Conservation (phyloP, 306 rosid genomes). For the Glycine tomentella region DNA sequence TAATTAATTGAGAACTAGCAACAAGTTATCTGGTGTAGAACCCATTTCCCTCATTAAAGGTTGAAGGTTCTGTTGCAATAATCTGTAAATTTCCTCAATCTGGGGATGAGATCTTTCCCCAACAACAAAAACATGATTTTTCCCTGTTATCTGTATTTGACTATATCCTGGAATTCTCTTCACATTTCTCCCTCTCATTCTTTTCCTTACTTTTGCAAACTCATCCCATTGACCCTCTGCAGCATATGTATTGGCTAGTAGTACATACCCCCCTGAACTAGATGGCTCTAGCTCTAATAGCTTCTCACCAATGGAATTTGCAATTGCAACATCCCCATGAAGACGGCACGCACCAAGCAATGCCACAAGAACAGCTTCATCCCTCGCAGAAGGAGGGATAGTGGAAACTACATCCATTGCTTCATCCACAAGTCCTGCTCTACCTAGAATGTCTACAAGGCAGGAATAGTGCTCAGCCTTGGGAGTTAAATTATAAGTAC, state of each 20-base stretch:
- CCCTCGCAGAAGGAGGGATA: slow-evolving; percentile 55
- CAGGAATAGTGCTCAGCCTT: slow-evolving; percentile 54
- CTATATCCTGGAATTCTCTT: slow-evolving; percentile 59
- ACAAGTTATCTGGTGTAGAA: slow-evolving; percentile 33
- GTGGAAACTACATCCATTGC: slow-evolving; percentile 47
- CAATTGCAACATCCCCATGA: slow-evolving; percentile 48
- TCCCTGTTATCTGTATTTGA: slow-evolving; percentile 56
- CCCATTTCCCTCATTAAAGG: slow-evolving; percentile 56
- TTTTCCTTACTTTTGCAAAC: slow-evolving; percentile 60
- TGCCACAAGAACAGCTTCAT: slow-evolving; percentile 58
- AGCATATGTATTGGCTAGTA: slow-evolving; percentile 58
- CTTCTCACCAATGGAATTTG: slow-evolving; percentile 49
- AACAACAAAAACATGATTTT: slow-evolving; percentile 50
- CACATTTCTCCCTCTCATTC: slow-evolving; percentile 58
- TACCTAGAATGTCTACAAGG: slow-evolving; percentile 57
- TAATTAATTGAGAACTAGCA: slow-evolving; percentile 25
- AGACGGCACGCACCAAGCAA: slow-evolving; percentile 60
- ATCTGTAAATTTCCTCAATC: slow-evolving; percentile 47
- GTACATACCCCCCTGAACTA: slow-evolving; percentile 51
- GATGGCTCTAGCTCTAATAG: slow-evolving; percentile 51
- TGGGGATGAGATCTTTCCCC: slow-evolving; percentile 59
- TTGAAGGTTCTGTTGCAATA: slow-evolving; percentile 56
- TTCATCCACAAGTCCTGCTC: slow-evolving; percentile 56
- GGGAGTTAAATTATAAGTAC: slow-evolving; percentile 47
- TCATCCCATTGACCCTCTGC: slow-evolving; percentile 57